Conservation (phyloP, 257 asterid species). For the Jaltomata sinuosa region DNA sequence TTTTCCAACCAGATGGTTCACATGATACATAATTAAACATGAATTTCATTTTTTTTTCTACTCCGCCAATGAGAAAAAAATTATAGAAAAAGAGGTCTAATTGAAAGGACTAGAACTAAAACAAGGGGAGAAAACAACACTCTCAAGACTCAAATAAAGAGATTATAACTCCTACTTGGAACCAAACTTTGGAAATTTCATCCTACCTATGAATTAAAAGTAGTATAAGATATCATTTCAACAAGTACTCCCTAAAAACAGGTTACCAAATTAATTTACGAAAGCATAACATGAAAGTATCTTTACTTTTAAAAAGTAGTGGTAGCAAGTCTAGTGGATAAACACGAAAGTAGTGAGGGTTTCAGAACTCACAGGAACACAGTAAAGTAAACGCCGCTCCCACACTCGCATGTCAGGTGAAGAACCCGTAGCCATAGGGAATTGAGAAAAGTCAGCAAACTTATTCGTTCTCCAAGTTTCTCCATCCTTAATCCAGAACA, state of each 20-base stretch:
- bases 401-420: constrained; percentile 56
- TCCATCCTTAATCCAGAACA: constrained; percentile 42
- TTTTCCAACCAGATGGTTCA: neutral
- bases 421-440: constrained; percentile 40
- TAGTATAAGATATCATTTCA: neutral
- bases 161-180: neutral
- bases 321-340: neutral
- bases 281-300: neutral
- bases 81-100: neutral
- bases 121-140: neutral
- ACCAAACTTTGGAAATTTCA: neutral
- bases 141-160: neutral
- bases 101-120: neutral
- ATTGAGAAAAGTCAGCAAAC: constrained; percentile 55
- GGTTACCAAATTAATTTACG: neutral
- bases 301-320: neutral
- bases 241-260: neutral
- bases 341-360: neutral
- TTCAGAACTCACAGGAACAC: constrained; percentile 59
- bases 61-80: neutral
- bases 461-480: constrained; percentile 80
- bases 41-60: neutral
- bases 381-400: constrained; percentile 82
- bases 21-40: neutral
- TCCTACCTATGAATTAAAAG: neutral